These are phyloP conservation scores for Hyphodiscus sp. DNA, from an alignment of 2,329 filamentous ascomycete species.

Conservation along the genomic window DNA sequence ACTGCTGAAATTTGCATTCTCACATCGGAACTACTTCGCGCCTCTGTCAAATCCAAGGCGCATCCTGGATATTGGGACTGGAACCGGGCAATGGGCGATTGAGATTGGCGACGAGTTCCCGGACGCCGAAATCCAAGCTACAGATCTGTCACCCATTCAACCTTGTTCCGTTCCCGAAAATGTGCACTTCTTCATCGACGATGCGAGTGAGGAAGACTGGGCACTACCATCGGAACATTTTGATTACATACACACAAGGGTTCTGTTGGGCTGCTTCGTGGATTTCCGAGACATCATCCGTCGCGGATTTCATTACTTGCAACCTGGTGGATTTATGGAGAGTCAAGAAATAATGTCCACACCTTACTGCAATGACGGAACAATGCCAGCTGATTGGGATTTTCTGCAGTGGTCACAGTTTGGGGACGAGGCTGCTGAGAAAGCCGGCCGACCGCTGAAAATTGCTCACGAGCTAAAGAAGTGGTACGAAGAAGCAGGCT, in stretches of 20 bases:
- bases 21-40: slow-evolving; percentile 35
- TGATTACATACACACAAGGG: slow-evolving; percentile 52
- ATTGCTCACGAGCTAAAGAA: slow-evolving; percentile 21
- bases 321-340: slow-evolving; percentile 43
- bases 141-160: slow-evolving; percentile 63
- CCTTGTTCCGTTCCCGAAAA: slow-evolving; percentile 62
- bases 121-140: slow-evolving; percentile 50
- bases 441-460: slow-evolving; percentile 17
- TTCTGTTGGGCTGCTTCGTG: slow-evolving; percentile 21
- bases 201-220: slow-evolving; percentile 33
- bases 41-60: slow-evolving; percentile 34
- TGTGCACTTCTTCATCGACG: slow-evolving; percentile 60
- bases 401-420: slow-evolving; percentile 21
- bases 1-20: slow-evolving; percentile 34
- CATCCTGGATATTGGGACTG: slow-evolving; percentile 38
- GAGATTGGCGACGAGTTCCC: slow-evolving; percentile 55
- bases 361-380: slow-evolving; percentile 37
- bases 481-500: slow-evolving; percentile 40
- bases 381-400: slow-evolving; percentile 23
- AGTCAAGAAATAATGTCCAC: slow-evolving; percentile 38
- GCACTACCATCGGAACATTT: slow-evolving; percentile 42
- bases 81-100: slow-evolving; percentile 58
- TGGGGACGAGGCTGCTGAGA: slow-evolving; percentile 17
- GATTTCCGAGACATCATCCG: slow-evolving; percentile 20
- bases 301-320: slow-evolving; percentile 26